Evolutionary conservation across 441 rosid genomes (phyloP).

Genomic region (Kokia cookei): DNA sequence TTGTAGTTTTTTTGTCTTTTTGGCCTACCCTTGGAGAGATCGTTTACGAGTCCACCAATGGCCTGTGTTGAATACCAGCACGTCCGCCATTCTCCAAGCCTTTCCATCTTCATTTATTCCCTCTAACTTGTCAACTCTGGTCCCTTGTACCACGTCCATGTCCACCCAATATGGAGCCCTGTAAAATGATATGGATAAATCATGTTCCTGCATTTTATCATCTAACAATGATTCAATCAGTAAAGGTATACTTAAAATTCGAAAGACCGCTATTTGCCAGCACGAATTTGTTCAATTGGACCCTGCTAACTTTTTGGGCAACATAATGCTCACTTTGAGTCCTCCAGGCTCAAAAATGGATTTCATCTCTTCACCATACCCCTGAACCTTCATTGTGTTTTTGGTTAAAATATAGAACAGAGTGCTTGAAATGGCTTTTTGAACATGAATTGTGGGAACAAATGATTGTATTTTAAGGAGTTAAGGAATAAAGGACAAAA

Average conservation of each 20-base stretch:
- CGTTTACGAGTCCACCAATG: conserved; percentile 92
- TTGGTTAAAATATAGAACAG: not conserved
- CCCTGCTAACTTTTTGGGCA: not conserved
- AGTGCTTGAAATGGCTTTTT: not conserved
- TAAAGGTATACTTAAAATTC: too few relatives aligned
- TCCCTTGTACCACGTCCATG: conserved; percentile 56
- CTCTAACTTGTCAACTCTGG: conserved; percentile 57
- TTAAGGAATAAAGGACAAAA: not conserved
- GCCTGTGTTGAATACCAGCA: conserved; percentile 77
- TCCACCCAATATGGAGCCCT: conserved; percentile 87
- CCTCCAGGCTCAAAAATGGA: not conserved
- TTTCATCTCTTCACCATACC: too few relatives aligned
- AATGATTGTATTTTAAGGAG: not conserved
- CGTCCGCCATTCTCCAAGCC: conserved; percentile 57
- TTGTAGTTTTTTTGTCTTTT: not conserved
- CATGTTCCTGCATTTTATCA: conserved; percentile 53
- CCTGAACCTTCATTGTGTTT: too few relatives aligned
- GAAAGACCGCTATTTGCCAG: too few relatives aligned
- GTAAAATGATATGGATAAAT: conserved; percentile 54
- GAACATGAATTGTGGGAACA: not conserved
- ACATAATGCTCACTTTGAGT: conserved; percentile 2
- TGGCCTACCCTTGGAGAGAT: conserved; percentile 58
- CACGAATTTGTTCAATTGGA: not conserved
- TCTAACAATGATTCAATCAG: not conserved
- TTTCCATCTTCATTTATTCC: conserved; percentile 58